These are phyloP conservation scores for Thelephora ganbajun DNA, from an alignment of 768 basidiomycete genomes.

Conservation along the genomic window DNA sequence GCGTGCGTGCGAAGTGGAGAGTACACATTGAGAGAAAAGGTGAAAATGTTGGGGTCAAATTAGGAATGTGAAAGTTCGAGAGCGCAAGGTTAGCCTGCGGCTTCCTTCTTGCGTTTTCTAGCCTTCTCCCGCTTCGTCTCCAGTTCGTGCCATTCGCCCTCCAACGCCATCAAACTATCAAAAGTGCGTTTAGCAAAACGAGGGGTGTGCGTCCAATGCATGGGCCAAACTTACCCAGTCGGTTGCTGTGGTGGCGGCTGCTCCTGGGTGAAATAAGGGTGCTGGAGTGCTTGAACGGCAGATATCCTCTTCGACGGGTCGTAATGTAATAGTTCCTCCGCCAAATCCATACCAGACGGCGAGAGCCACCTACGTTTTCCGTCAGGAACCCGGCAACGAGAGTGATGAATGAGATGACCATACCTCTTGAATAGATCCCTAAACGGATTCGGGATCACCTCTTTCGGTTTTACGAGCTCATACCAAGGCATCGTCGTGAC, in stretches of 20 bases:
- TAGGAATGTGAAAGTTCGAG: constrained; percentile 11
- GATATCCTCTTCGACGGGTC: constrained; percentile 67
- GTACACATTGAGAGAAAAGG: background rate
- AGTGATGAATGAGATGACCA: constrained; percentile 8
- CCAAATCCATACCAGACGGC: constrained; percentile 76
- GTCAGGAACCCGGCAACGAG: background rate
- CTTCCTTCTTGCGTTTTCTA: constrained; percentile 58
- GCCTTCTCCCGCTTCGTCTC: constrained; percentile 89
- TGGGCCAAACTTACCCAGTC: constrained; percentile 44
- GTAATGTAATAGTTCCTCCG: constrained; percentile 67
- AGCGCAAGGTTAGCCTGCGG: constrained; percentile 9
- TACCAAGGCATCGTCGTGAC: constrained; percentile 89
- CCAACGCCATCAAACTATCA: constrained; percentile 55
- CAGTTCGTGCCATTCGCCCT: constrained; percentile 97
- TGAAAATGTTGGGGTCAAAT: background rate
- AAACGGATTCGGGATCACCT: constrained; percentile 60
- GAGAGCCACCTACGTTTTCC: constrained; percentile 57
- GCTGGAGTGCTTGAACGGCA: constrained; percentile 67
- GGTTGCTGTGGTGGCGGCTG: constrained; percentile 63
- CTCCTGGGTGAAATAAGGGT: constrained; percentile 78
- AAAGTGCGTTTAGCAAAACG: background rate
- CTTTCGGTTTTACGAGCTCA: constrained; percentile 89
- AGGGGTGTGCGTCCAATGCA: background rate
- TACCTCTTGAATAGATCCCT: constrained; percentile 79
- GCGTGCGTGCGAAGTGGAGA: constrained; percentile 7